These are phyloP conservation scores for Chaetomiaceae sp. DNA, from an alignment of 2,329 filamentous ascomycete species.

Conservation along the genomic window DNA sequence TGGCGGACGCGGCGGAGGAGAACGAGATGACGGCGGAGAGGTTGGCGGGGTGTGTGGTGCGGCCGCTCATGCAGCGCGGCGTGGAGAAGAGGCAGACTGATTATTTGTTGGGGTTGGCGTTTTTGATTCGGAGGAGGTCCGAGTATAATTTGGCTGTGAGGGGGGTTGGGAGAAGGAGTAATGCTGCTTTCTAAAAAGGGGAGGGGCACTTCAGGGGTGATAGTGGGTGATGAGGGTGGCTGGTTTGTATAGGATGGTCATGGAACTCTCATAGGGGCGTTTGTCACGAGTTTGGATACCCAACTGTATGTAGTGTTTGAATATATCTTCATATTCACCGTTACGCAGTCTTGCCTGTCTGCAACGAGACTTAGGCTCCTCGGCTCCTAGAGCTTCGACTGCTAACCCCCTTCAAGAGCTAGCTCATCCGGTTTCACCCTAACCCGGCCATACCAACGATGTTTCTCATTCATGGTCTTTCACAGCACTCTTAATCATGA, in stretches of 20 bases:
- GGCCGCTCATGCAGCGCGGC: slow-evolving; percentile 42
- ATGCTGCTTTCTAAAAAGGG: slow-evolving; percentile 4
- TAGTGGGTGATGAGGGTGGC: no score
- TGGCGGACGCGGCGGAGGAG: slow-evolving; percentile 36
- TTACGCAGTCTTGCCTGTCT: no score
- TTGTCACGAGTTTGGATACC: not conserved
- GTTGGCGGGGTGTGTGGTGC: slow-evolving; percentile 37
- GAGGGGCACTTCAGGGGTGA: no score
- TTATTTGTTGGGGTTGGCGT: slow-evolving; percentile 41
- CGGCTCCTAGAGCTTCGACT: no score
- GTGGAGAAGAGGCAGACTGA: no score
- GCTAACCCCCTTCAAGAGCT: no score
- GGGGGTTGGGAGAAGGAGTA: slow-evolving; percentile 25
- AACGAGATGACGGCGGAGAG: slow-evolving; percentile 44
- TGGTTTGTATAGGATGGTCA: no score
- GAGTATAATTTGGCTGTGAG: slow-evolving; percentile 38
- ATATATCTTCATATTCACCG: no score
- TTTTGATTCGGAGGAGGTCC: slow-evolving; percentile 40
- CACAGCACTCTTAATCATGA: no score
- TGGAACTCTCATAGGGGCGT: not conserved
- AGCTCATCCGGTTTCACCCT: no score
- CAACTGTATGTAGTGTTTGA: not conserved
- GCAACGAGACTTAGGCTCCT: no score
- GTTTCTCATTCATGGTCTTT: not conserved
- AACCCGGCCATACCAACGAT: no score